Conservation (phyloP, 768 basidiomycete species). For the Pisolithus albus region DNA sequence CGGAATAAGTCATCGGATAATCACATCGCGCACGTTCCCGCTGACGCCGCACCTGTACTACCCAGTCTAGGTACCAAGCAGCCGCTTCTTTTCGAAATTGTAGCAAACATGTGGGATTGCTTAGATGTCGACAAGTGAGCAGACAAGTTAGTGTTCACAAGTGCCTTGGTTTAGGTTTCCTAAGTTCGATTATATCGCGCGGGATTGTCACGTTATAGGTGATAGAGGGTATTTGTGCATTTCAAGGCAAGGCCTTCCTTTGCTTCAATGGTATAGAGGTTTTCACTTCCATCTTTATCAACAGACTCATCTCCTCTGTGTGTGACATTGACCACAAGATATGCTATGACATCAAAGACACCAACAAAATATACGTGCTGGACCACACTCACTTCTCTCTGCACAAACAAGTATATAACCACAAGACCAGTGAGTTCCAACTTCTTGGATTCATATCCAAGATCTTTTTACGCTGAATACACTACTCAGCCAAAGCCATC, state of each 20-base stretch:
- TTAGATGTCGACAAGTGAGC: slow-evolving; percentile 81
- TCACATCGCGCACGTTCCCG: not conserved
- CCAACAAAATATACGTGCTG: slow-evolving; percentile 67
- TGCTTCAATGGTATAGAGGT: not conserved
- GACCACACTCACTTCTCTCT: slow-evolving; percentile 69
- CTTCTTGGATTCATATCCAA: no score
- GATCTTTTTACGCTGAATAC: not conserved
- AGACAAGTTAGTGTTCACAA: not conserved
- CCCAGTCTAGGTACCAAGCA: slow-evolving; percentile 42
- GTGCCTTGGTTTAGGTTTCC: not conserved
- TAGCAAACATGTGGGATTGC: slow-evolving; percentile 75
- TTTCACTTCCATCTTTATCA: not conserved
- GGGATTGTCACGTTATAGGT: slow-evolving; percentile 69
- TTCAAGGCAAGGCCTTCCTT: slow-evolving; percentile 31
- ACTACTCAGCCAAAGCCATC: slow-evolving; percentile 55
- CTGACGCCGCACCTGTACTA: not conserved
- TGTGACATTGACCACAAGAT: slow-evolving; percentile 70
- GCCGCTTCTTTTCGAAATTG: slow-evolving; percentile 74
- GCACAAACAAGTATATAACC: slow-evolving; percentile 80
- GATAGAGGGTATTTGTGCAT: slow-evolving; percentile 48
- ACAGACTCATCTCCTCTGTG: slow-evolving; percentile 65
- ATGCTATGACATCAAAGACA: slow-evolving; percentile 78
- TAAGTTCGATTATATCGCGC: slow-evolving; percentile 76
- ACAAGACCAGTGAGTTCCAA: slow-evolving; percentile 59
- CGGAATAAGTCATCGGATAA: no score